Evolutionary conservation across 2,329 filamentous ascomycete genomes (phyloP), one percentile per base, ranked within the genome.

Genomic region (Sporothrix luriei): DNA sequence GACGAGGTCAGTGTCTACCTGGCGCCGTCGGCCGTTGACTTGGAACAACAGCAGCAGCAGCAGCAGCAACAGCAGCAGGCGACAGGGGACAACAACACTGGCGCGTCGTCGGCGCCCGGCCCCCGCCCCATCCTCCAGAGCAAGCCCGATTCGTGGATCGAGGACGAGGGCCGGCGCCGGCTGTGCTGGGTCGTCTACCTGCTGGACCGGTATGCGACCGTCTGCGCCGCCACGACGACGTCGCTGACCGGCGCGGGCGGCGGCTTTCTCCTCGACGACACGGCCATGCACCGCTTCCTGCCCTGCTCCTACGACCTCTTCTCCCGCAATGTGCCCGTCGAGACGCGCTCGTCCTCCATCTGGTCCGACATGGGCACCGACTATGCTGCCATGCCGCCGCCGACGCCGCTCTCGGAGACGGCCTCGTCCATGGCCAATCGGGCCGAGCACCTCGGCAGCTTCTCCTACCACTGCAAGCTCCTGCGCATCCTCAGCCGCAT

Each of bases 151-250:
- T 91, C 93, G 71, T 97, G 93, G 79, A 91, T 97, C 69, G 93
- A 97, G 76, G 93, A 97, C 71, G 94, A 97, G 78, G 91, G 91
- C 48, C 84, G 93, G 29, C 86, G 94, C 29, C 84, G 94, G 38
- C 82, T 97, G 0, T 97, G 97, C 78, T 97, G 94, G 94, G 94
- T 95, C 88, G 89, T 97, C 13, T 97, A 97, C 76, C 81, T 97
- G 11, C 84, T 97, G 10, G 94, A 97, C 77, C 86, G 94, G 65
- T 97, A 97, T 76, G 93, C 93, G 0, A 97, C 93, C 0, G 89
- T 97, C 69, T 90, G 93, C 0, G 97, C 94, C 0, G 93, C 93
- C 0, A 78, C 76, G 0, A 97, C 97, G 7, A 51, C 62, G 6
- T 48, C 68, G 0, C 62, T 49, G 1, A 61, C 62, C 0, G 52